Conservation (phyloP, 495 filamentous ascomycete genomes). For the Aspergillus cristatus region DNA sequence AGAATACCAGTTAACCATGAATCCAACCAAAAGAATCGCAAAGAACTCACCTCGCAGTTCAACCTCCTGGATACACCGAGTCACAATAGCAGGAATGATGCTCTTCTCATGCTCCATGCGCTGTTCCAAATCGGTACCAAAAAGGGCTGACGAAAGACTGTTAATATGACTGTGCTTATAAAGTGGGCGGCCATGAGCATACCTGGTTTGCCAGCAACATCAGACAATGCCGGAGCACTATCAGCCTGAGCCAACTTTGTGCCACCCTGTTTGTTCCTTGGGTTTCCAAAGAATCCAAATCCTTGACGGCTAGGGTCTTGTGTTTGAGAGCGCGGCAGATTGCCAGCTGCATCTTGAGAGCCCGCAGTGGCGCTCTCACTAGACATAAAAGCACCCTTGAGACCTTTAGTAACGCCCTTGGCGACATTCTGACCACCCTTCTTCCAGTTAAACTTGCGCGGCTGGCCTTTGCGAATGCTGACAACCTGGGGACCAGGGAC, state of each 20-base stretch:
- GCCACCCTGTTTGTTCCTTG: slow-evolving; percentile 37
- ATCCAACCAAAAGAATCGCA: neutral
- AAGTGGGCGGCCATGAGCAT: neutral
- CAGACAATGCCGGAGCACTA: slow-evolving; percentile 43
- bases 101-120: slow-evolving; percentile 84
- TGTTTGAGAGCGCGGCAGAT: slow-evolving; percentile 37
- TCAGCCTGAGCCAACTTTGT: slow-evolving; percentile 45
- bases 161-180: neutral
- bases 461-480: slow-evolving; percentile 83
- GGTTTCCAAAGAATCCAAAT: slow-evolving; percentile 66
- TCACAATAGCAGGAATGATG: slow-evolving; percentile 82
- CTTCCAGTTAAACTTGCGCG: slow-evolving; percentile 98
- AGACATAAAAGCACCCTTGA: slow-evolving; percentile 69
- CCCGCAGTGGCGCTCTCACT: slow-evolving; percentile 33
- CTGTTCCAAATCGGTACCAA: slow-evolving; percentile 82
- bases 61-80: slow-evolving; percentile 94
- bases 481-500: slow-evolving; percentile 78
- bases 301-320: slow-evolving; percentile 53
- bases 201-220: slow-evolving; percentile 35
- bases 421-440: slow-evolving; percentile 87
- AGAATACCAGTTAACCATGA: slow-evolving; percentile 3
- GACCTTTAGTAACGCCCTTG: slow-evolving; percentile 86
- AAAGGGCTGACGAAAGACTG: slow-evolving; percentile 46
- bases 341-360: slow-evolving; percentile 27
- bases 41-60: slow-evolving; percentile 60